Conservation (phyloP, 768 basidiomycete genomes). For the Psilocybe azurescens region DNA sequence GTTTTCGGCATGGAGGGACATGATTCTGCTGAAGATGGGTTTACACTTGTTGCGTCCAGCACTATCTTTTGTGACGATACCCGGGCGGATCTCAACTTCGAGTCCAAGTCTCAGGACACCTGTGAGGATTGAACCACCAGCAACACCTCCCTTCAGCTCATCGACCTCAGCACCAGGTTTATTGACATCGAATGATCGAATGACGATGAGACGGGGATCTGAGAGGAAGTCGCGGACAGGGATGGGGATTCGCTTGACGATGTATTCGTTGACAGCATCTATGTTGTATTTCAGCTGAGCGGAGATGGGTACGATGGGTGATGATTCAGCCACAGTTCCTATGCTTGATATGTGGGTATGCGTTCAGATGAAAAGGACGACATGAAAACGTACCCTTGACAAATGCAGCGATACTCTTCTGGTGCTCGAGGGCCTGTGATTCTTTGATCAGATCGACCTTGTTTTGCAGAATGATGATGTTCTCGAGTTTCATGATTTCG, state of each 20-base stretch:
- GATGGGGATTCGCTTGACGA: slow-evolving; percentile 95
- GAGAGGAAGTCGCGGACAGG: slow-evolving; percentile 93
- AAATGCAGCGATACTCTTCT: slow-evolving; percentile 94
- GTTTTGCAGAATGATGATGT: slow-evolving; percentile 98
- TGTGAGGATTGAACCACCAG: slow-evolving; percentile 94
- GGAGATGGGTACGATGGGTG: slow-evolving; percentile 98
- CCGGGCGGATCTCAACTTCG: slow-evolving; percentile 97
- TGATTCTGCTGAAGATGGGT: slow-evolving; percentile 91
- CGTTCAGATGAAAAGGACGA: not conserved
- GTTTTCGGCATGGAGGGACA: slow-evolving; percentile 93
- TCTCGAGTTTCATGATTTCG: slow-evolving; percentile 98
- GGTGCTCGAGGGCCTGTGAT: slow-evolving; percentile 91
- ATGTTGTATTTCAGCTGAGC: slow-evolving; percentile 99
- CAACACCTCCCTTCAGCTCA: slow-evolving; percentile 97
- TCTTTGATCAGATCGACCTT: slow-evolving; percentile 99
- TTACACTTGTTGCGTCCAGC: slow-evolving; percentile 90
- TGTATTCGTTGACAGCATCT: slow-evolving; percentile 98
- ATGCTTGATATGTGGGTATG: not conserved
- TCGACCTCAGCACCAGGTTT: slow-evolving; percentile 97
- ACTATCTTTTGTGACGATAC: slow-evolving; percentile 94
- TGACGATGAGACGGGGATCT: slow-evolving; percentile 94
- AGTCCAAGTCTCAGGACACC: slow-evolving; percentile 90
- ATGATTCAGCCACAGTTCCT: slow-evolving; percentile 97
- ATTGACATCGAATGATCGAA: slow-evolving; percentile 99
- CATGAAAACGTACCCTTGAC: slow-evolving; percentile 74